These are phyloP conservation scores for Mycosphaerella sp. DNA, from an alignment of 2,329 filamentous ascomycete genomes.

Conservation along the genomic window DNA sequence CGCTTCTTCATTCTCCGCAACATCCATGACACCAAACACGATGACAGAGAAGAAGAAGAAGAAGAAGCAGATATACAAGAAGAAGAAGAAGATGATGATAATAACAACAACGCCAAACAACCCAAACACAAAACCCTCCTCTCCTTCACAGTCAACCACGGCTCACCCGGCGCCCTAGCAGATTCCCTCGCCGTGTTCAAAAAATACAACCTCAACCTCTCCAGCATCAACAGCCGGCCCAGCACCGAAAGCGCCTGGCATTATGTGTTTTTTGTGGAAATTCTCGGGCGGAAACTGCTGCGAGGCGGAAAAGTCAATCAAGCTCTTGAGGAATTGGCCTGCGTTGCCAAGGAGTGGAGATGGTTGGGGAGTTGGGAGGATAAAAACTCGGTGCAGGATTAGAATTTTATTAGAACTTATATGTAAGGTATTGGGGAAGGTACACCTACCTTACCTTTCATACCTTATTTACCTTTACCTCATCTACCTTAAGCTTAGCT, in stretches of 20 bases:
- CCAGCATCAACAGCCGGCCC: slow-evolving; percentile 82
- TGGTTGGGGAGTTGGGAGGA: slow-evolving; percentile 43
- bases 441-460: no score
- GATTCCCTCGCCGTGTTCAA: slow-evolving; percentile 75
- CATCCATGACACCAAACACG: background rate
- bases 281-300: slow-evolving; percentile 56
- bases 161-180: slow-evolving; percentile 72
- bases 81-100: no score
- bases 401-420: no score
- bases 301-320: slow-evolving; percentile 53
- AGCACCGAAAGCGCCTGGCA: slow-evolving; percentile 71
- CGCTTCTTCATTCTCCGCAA: slow-evolving; percentile 62
- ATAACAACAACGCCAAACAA: no score
- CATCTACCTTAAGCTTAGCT: no score
- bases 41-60: slow-evolving; percentile 13
- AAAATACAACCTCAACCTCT: slow-evolving; percentile 67
- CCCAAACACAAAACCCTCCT: slow-evolving; percentile 65
- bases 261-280: slow-evolving; percentile 94
- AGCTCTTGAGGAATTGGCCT: slow-evolving; percentile 54
- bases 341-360: slow-evolving; percentile 56
- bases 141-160: slow-evolving; percentile 67
- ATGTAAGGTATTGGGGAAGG: no score
- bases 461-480: no score
- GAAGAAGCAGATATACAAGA: no score
- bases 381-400: background rate